Conservation (phyloP, 371 early-diverging fungal species). For the Scutellospora calospora region DNA sequence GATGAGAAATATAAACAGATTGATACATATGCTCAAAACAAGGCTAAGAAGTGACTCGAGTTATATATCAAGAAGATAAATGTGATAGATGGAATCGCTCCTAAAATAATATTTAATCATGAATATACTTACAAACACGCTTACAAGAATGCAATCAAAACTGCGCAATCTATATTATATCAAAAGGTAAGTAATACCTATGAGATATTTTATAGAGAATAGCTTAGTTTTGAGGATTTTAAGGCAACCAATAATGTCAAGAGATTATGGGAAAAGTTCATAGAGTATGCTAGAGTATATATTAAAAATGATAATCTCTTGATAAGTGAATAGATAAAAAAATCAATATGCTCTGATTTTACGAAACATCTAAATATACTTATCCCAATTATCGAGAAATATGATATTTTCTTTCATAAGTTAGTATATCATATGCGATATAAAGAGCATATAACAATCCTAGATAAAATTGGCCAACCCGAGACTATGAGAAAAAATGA, state of each 20-base stretch:
- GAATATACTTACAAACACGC: neutral
- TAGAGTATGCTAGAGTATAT: neutral
- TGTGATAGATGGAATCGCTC: neutral
- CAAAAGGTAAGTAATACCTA: constrained; percentile 24
- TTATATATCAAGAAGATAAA: neutral
- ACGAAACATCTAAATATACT: too few relatives aligned
- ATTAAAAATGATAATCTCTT: constrained; percentile 28
- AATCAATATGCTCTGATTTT: neutral
- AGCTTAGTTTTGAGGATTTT: neutral
- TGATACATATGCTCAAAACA: neutral
- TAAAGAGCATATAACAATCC: too few relatives aligned
- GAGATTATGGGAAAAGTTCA: constrained; percentile 31
- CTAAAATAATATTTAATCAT: constrained; percentile 10
- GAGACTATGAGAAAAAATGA: too few relatives aligned
- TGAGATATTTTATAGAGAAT: neutral
- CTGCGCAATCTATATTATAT: neutral
- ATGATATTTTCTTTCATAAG: too few relatives aligned
- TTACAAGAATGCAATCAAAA: constrained; percentile 7
- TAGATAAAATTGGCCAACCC: too few relatives aligned
- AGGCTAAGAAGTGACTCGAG: constrained; percentile 11
- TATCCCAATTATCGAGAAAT: too few relatives aligned
- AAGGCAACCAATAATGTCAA: neutral
- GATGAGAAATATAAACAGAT: constrained; percentile 24
- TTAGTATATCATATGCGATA: too few relatives aligned
- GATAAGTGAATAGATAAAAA: constrained; percentile 4